Evolutionary conservation across 176 grass and related monocot genomes (phyloP), one percentile per base, ranked within the genome.

Genomic region (Saccharum officinarum): DNA sequence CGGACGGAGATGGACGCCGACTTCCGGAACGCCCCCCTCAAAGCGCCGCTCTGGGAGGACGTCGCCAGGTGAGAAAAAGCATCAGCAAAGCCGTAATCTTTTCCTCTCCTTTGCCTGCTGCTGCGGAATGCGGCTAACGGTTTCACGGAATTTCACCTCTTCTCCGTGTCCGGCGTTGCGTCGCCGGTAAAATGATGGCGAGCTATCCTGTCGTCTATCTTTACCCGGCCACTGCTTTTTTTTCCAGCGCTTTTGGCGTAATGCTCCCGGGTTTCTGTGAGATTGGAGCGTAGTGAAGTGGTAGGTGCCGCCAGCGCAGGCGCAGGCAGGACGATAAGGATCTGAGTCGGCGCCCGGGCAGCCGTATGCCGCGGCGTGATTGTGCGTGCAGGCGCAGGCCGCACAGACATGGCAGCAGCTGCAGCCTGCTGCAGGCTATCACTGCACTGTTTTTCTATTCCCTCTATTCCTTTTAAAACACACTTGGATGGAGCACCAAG

Each of bases 1-100:
- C 89, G 96, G 55, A 94, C 96, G 34, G 96, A 95, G 91, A 95
- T 98, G 96, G 96, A 95, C 84, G 73, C 96, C 59, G 82, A 74
- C 75, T 98, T 98, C 89, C 89, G 96, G 62, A 94, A 94, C 72
- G 86, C 93, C 83, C 91, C 96, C 38, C 93, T 95, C 73, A 98
- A 98, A 59, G 83, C 83, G 20, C 93, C 96, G 60, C 96, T 98
- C 83, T 98, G 96, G 96, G 91, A 95, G 49, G 91, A 95, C 62
- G 91, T 95, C 59, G 88, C 96, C 26, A 95, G 96, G 96, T 95
- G 88, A 70, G 47, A 36, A 52, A 68, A 47, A 52, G 11, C 17
- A 20, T 23, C 4, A 0, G 20, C 18, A 52, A 4, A n/a, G 45
- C 65, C 22, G 33, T 37, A 81, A 61, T 5, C 31, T 47, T 33